Conservation (phyloP, 2,329 filamentous ascomycete species). For the Talaromyces sp. region DNA sequence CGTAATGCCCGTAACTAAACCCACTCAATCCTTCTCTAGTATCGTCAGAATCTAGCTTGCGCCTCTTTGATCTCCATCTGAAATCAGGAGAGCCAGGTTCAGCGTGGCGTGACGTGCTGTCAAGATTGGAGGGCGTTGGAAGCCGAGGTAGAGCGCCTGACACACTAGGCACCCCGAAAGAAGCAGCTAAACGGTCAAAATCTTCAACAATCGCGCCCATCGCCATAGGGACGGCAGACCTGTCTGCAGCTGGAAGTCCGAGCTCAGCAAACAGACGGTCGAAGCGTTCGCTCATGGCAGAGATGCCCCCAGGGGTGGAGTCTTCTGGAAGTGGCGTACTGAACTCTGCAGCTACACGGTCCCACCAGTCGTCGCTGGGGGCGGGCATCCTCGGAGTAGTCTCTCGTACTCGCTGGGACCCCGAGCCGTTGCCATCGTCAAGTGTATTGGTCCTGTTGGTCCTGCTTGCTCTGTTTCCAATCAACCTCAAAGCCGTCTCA, state of each 20-base stretch:
- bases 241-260: neutral
- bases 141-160: neutral
- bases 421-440: constrained; percentile 7
- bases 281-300: constrained; percentile 1
- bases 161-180: neutral
- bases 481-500: constrained; percentile 21
- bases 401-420: constrained; percentile 22
- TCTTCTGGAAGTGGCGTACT: neutral
- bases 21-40: constrained; percentile 46
- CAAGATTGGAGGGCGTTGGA: constrained; percentile 2
- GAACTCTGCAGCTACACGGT: neutral
- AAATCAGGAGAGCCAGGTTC: constrained; percentile 26
- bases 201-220: constrained; percentile 1
- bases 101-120: constrained; percentile 3
- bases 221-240: neutral
- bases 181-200: neutral
- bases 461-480: constrained; percentile 10
- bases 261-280: neutral
- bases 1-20: constrained; percentile 79
- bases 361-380: neutral
- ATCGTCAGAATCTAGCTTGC: constrained; percentile 65
- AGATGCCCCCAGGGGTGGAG: neutral
- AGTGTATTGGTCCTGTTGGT: constrained; percentile 7
- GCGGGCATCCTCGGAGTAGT: constrained; percentile 21
- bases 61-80: constrained; percentile 59